These are phyloP conservation scores for Ogataea nakhonphanomensis DNA, from an alignment of 805 yeast genomes.

Conservation along the genomic window DNA sequence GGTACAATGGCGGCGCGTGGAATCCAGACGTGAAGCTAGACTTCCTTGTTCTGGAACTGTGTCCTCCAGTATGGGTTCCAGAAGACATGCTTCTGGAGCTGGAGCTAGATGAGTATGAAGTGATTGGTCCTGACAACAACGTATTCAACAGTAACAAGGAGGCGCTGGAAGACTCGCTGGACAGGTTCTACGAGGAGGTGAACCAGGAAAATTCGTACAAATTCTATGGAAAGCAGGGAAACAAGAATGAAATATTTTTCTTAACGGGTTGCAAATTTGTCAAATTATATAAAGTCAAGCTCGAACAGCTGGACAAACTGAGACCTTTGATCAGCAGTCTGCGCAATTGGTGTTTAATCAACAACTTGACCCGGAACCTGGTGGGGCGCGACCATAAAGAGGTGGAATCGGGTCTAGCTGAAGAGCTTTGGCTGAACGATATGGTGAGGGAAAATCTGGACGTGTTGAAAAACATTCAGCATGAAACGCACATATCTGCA, in stretches of 20 bases:
- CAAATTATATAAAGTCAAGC: conserved; percentile 28
- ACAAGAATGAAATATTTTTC: conserved; percentile 15
- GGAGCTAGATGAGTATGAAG: conserved; percentile 23
- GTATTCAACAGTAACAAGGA: conserved; percentile 16
- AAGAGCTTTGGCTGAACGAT: conserved; percentile 20
- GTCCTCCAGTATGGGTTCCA: conserved; percentile 35
- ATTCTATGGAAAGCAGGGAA: neutral
- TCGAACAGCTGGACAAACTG: conserved; percentile 20
- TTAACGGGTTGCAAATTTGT: conserved; percentile 30
- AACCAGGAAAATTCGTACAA: conserved; percentile 11
- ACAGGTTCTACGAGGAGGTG: conserved; percentile 18
- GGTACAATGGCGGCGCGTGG: conserved; percentile 32
- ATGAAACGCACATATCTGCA: conserved; percentile 17
- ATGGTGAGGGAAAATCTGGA: conserved; percentile 19
- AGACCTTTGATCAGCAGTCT: conserved; percentile 18
- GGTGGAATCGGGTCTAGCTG: conserved; percentile 1
- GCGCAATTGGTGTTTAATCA: conserved; percentile 29
- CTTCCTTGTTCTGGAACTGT: conserved; percentile 28
- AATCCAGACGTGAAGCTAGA: conserved; percentile 19
- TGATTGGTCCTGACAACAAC: conserved; percentile 24
- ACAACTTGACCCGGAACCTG: conserved; percentile 23
- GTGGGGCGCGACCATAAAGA: conserved; percentile 6
- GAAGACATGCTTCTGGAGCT: conserved; percentile 26
- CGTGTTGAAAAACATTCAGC: conserved; percentile 7
- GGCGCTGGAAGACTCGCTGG: conserved; percentile 11